Conservation (phyloP, 768 basidiomycete species). For the Gymnopilus junonius region DNA sequence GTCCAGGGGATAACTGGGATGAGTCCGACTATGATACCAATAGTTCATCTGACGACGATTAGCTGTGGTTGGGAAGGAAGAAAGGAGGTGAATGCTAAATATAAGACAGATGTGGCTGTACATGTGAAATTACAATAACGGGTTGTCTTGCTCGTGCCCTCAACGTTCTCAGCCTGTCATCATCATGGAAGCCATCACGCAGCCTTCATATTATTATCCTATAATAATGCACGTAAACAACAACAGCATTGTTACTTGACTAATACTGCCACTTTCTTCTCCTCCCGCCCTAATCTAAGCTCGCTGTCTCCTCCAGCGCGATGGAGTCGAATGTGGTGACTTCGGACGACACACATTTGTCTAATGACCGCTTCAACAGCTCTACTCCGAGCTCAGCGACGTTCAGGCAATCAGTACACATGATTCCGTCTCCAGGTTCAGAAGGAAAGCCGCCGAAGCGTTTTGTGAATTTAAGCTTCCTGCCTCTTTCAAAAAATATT, state of each 20-base stretch:
- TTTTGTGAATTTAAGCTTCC: conserved; percentile 40
- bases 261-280: neutral
- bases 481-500: neutral
- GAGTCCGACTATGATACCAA: conserved; percentile 27
- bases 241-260: neutral
- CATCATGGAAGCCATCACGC: conserved; percentile 4
- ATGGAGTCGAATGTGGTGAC: conserved; percentile 9
- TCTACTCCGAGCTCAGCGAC: conserved; percentile 30
- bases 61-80: neutral
- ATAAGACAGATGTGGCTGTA: neutral
- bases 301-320: neutral
- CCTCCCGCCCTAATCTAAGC: neutral
- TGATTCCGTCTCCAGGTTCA: conserved; percentile 50
- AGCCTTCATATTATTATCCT: neutral
- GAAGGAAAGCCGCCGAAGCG: conserved; percentile 39
- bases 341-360: conserved; percentile 13
- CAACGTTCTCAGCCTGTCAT: neutral
- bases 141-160: neutral
- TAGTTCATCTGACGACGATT: neutral
- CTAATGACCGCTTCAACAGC: conserved; percentile 17
- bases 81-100: neutral
- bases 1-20: conserved; percentile 17
- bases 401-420: conserved; percentile 49
- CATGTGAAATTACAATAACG: neutral
- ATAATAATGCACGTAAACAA: neutral